Evolutionary conservation across 257 asterid genomes (phyloP).

Genomic region (Solanum ossicruentum): DNA sequence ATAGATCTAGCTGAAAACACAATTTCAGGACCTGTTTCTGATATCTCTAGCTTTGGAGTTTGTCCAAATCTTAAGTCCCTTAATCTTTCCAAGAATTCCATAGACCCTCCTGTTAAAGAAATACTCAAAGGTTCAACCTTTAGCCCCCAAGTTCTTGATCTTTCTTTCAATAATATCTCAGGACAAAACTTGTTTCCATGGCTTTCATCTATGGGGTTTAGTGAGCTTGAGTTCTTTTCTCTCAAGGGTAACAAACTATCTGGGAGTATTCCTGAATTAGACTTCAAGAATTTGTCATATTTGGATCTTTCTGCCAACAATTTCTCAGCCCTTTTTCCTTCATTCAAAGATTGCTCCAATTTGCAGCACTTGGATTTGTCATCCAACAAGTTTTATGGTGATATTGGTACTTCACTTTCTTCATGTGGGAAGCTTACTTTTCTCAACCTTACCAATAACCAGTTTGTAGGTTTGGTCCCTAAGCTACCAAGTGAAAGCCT

Average conservation of each 20-base stretch:
- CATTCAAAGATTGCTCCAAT: conserved; percentile 37
- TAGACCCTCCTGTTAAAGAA: conserved; percentile 34
- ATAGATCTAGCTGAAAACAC: conserved; percentile 75
- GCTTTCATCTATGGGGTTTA: conserved; percentile 36
- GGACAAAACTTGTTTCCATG: conserved; percentile 39
- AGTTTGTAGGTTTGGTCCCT: conserved; percentile 50
- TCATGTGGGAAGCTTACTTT: conserved; percentile 40
- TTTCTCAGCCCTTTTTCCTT: conserved; percentile 46
- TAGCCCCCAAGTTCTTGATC: conserved; percentile 38
- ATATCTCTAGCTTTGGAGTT: conserved; percentile 30
- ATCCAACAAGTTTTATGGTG: conserved; percentile 58
- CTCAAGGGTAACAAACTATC: conserved; percentile 50
- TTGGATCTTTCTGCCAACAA: conserved; percentile 76
- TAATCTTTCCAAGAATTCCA: conserved; percentile 54
- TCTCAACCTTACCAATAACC: conserved; percentile 66
- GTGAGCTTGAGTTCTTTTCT: conserved; percentile 40
- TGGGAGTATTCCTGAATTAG: conserved; percentile 31
- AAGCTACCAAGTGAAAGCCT: conserved; percentile 31
- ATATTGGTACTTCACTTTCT: conserved; percentile 40
- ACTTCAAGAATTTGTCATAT: conserved; percentile 29
- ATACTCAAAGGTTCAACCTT: background rate
- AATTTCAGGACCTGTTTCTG: conserved; percentile 57
- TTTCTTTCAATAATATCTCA: conserved; percentile 67
- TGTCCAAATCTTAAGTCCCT: conserved; percentile 47
- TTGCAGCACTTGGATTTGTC: conserved; percentile 65